phyloP scores from a whole-genome alignment of 371 early-diverging fungal genomes.

The Mortierella sp. region DNA sequence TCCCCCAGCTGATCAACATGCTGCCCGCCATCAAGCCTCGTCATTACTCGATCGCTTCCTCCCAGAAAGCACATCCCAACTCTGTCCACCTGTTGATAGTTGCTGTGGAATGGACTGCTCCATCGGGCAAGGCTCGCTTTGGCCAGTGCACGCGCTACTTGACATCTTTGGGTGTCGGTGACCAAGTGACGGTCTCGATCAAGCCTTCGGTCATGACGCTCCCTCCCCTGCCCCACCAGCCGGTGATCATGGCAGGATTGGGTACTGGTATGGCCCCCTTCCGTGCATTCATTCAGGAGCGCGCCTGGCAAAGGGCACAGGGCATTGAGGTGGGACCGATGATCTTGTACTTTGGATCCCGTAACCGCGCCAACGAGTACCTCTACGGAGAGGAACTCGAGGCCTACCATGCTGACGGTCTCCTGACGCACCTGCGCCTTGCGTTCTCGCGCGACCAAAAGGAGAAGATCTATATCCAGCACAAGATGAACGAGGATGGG shows the following conservation, averaged over 20 bases:
- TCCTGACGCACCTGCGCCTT: slow-evolving; percentile 84
- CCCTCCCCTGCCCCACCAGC: slow-evolving; percentile 82
- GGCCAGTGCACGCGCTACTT: slow-evolving; percentile 96
- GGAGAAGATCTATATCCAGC: slow-evolving; percentile 95
- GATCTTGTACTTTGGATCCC: slow-evolving; percentile 94
- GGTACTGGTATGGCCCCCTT: slow-evolving; percentile 98
- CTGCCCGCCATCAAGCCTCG: slow-evolving; percentile 92
- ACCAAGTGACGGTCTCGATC: slow-evolving; percentile 84
- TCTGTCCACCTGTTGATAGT: slow-evolving; percentile 91
- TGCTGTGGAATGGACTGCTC: slow-evolving; percentile 86
- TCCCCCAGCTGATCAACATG: slow-evolving; percentile 75
- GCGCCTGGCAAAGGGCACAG: slow-evolving; percentile 78
- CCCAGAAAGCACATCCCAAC: slow-evolving; percentile 86
- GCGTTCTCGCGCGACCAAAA: slow-evolving; percentile 96
- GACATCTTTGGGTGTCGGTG: slow-evolving; percentile 72
- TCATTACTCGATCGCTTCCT: slow-evolving; percentile 95
- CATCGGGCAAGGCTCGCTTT: slow-evolving; percentile 71
- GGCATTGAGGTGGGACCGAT: slow-evolving; percentile 90
- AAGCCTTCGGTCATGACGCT: slow-evolving; percentile 97
- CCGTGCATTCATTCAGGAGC: slow-evolving; percentile 96
- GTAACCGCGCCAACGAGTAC: slow-evolving; percentile 91
- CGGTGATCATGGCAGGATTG: slow-evolving; percentile 96
- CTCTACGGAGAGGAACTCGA: slow-evolving; percentile 95
- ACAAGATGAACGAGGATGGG: slow-evolving; percentile 89
- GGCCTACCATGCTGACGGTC: slow-evolving; percentile 87